These are phyloP conservation scores for Haplosporangium sp. DNA, from an alignment of 371 early-diverging fungal genomes.

Conservation along the genomic window DNA sequence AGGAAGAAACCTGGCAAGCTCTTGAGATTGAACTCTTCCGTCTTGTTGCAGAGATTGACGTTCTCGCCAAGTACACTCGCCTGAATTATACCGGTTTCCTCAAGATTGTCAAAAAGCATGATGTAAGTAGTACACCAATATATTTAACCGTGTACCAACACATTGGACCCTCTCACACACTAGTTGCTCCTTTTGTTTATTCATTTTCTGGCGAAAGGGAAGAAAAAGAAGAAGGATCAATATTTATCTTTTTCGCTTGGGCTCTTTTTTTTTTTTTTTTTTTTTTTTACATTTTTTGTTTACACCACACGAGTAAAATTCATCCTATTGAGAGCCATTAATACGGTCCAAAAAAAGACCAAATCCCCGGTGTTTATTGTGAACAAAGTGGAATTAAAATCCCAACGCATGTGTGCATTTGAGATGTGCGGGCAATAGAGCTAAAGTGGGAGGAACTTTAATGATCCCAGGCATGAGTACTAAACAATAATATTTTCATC, in stretches of 20 bases:
- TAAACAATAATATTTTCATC: too few species aligned
- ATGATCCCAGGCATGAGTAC: too few species aligned
- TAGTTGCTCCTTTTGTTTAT: not conserved
- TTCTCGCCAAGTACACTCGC: constrained; percentile 93
- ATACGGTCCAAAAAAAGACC: not conserved
- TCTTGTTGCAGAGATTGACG: constrained; percentile 92
- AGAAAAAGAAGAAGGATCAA: too few species aligned
- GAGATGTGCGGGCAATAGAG: not conserved
- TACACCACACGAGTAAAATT: not conserved
- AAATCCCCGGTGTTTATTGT: not conserved
- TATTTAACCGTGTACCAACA: not conserved
- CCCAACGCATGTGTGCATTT: not conserved
- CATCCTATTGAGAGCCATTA: not conserved
- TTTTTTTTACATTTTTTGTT: not conserved
- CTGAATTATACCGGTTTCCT: constrained; percentile 97
- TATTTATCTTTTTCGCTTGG: not conserved
- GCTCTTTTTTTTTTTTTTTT: not conserved
- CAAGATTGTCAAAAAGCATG: constrained; percentile 98
- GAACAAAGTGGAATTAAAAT: not conserved
- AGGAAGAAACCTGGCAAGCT: constrained; percentile 70
- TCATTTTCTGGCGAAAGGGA: too few species aligned
- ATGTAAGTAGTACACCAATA: constrained; percentile 65
- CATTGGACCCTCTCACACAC: not conserved
- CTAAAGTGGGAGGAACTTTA: not conserved
- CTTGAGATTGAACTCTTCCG: constrained; percentile 86